phyloP scores from a whole-genome alignment of 495 filamentous ascomycete species.

The Cudoniella acicularis region DNA sequence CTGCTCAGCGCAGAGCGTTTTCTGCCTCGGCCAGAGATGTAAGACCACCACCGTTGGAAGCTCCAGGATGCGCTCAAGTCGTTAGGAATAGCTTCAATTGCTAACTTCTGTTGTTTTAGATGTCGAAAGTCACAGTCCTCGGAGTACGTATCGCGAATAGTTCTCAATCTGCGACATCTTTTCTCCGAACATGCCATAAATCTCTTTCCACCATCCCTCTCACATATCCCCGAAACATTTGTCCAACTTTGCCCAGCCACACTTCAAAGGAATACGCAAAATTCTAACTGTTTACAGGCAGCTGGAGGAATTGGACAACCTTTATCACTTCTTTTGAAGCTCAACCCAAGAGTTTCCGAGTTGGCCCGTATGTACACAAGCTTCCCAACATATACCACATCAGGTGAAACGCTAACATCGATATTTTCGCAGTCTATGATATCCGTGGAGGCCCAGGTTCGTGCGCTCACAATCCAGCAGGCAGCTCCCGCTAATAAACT shows the following conservation, averaged over 20 bases:
- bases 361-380: neutral
- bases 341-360: conserved; percentile 70
- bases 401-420: neutral
- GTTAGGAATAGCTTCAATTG: conserved; percentile 7
- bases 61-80: neutral
- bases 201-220: too few relatives aligned
- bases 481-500: too few relatives aligned
- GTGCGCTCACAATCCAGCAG: too few relatives aligned
- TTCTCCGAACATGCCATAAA: too few relatives aligned
- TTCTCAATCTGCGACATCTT: too few relatives aligned
- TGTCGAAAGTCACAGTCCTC: conserved; percentile 94
- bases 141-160: conserved; percentile 38
- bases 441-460: conserved; percentile 90
- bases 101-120: conserved; percentile 51
- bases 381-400: neutral
- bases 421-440: conserved; percentile 70
- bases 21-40: conserved; percentile 89
- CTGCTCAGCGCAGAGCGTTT: conserved; percentile 83
- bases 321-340: conserved; percentile 93
- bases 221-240: too few relatives aligned
- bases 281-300: too few relatives aligned
- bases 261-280: too few relatives aligned
- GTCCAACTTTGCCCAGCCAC: too few relatives aligned
- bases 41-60: conserved; percentile 28
- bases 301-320: conserved; percentile 98